phyloP scores from a whole-genome alignment of 2,329 filamentous ascomycete genomes.

The Colletotrichum viniferum region DNA sequence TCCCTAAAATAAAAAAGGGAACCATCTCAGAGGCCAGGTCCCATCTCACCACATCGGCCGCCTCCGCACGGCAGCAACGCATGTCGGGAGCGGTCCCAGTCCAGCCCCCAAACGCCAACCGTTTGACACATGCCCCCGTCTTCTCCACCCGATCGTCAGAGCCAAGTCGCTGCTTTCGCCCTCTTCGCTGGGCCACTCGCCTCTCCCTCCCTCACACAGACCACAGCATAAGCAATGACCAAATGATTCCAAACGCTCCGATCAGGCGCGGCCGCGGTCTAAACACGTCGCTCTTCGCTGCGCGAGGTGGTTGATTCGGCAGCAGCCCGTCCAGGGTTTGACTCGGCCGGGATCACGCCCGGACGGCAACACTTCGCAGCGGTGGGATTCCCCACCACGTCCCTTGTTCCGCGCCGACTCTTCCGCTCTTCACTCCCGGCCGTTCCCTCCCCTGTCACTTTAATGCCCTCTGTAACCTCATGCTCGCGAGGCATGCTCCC shows the following conservation, averaged over 20 bases:
- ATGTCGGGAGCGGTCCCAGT: neutral
- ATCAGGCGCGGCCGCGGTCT: neutral
- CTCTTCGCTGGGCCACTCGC: neutral
- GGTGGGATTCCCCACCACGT: neutral
- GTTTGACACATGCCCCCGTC: neutral
- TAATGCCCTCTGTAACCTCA: neutral
- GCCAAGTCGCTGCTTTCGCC: neutral
- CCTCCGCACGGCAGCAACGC: neutral
- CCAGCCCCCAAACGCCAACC: constrained; percentile 4
- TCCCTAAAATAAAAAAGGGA: neutral
- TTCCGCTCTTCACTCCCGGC: neutral
- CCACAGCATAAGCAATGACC: neutral
- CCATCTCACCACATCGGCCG: neutral
- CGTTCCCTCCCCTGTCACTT: neutral
- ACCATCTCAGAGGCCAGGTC: neutral
- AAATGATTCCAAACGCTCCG: neutral
- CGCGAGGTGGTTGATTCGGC: neutral
- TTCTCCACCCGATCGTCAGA: constrained; percentile 4
- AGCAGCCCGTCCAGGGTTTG: neutral
- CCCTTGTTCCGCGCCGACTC: neutral
- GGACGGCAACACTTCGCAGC: neutral
- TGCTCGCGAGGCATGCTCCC: neutral
- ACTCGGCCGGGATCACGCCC: neutral
- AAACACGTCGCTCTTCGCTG: neutral
- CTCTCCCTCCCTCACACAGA: neutral